Evolutionary conservation across 768 basidiomycete genomes (phyloP).

Genomic region (Dendrothele bispora): DNA sequence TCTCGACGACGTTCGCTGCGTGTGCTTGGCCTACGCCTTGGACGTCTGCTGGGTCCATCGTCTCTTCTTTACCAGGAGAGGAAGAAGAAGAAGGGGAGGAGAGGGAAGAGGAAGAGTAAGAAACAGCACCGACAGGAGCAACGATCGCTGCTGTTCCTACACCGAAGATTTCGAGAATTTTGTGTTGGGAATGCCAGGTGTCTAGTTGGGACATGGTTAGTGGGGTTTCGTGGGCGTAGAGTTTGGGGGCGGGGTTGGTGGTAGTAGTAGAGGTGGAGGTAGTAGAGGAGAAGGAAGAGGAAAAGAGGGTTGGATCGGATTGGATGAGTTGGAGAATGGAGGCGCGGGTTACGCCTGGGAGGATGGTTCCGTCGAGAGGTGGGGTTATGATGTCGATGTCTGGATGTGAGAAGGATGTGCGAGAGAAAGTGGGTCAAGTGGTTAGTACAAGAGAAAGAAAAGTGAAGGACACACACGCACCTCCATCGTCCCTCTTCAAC

Average conservation of each 20-base stretch:
- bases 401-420: conserved; percentile 21
- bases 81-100: no score
- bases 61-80: no score
- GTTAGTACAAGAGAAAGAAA: no score
- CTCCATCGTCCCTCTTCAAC: conserved; percentile 56
- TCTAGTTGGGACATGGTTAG: conserved; percentile 62
- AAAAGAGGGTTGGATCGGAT: no score
- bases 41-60: no score
- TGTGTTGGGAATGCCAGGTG: conserved; percentile 45
- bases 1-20: no score
- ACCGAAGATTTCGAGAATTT: conserved; percentile 72
- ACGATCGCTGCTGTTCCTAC: conserved; percentile 79
- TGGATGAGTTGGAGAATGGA: conserved; percentile 71
- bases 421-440: not conserved
- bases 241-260: no score
- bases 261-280: conserved; percentile 28
- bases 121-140: conserved; percentile 58
- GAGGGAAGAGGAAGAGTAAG: no score
- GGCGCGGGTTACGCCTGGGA: conserved; percentile 89
- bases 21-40: no score
- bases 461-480: conserved; percentile 32
- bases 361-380: conserved; percentile 81
- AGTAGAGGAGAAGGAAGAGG: no score
- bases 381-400: conserved; percentile 80
- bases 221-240: conserved; percentile 55